phyloP scores from a whole-genome alignment of 805 yeast genomes.

The Hanseniaspora clermontiae region DNA sequence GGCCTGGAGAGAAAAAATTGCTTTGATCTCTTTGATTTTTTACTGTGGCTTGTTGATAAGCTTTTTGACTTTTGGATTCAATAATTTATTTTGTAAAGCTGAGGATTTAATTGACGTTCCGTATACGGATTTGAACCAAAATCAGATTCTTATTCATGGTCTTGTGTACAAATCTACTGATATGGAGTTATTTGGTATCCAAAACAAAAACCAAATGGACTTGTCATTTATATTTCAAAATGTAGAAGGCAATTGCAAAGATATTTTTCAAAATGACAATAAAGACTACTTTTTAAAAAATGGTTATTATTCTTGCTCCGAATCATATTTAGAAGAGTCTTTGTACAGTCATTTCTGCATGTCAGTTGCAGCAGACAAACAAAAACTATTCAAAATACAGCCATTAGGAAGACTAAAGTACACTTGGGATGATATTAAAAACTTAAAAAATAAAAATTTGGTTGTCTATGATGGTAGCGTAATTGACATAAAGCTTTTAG shows the following conservation, averaged over 20 bases:
- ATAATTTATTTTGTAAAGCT: slow-evolving; percentile 58
- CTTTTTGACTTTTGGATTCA: slow-evolving; percentile 79
- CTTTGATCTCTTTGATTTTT: slow-evolving; percentile 60
- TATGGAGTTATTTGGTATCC: slow-evolving; percentile 33
- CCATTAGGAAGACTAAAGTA: slow-evolving; percentile 67
- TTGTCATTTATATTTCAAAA: slow-evolving; percentile 78
- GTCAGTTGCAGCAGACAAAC: not conserved
- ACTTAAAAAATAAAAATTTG: slow-evolving; percentile 55
- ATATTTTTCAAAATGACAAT: slow-evolving; percentile 49
- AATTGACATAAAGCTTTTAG: slow-evolving; percentile 60
- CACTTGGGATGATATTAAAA: slow-evolving; percentile 72
- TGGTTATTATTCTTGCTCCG: slow-evolving; percentile 82
- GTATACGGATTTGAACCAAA: slow-evolving; percentile 31
- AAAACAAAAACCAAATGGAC: slow-evolving; percentile 43
- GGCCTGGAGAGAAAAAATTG: slow-evolving; percentile 97
- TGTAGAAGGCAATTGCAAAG: slow-evolving; percentile 81
- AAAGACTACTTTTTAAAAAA: not conserved
- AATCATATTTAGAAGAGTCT: slow-evolving; percentile 19
- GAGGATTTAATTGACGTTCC: slow-evolving; percentile 21
- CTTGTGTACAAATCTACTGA: slow-evolving; percentile 75
- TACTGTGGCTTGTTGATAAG: slow-evolving; percentile 69
- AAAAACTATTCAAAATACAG: slow-evolving; percentile 26
- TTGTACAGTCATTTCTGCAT: not conserved
- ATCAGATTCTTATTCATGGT: slow-evolving; percentile 46
- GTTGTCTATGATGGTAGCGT: slow-evolving; percentile 85